These are phyloP conservation scores for Penicillium paradoxum DNA, from an alignment of 495 filamentous ascomycete genomes.

Conservation along the genomic window DNA sequence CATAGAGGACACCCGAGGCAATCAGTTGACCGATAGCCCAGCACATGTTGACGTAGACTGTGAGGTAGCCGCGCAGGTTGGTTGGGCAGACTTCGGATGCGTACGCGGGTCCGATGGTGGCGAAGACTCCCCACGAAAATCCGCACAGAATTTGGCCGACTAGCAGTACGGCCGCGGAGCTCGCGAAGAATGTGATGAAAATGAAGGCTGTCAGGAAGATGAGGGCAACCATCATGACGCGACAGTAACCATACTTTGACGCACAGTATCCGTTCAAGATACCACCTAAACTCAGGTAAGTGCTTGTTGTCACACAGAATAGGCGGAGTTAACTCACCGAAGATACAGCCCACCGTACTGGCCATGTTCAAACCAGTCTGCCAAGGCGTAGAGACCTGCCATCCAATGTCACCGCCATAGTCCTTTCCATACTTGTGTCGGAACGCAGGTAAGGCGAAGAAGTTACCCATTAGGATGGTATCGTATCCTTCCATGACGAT, in stretches of 20 bases:
- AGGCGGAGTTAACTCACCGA: slow-evolving; percentile 18
- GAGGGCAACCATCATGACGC: slow-evolving; percentile 39
- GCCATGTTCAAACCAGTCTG: slow-evolving; percentile 34
- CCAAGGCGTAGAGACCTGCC: slow-evolving; percentile 33
- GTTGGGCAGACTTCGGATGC: slow-evolving; percentile 59
- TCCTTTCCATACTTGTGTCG: slow-evolving; percentile 32
- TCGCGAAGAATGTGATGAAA: slow-evolving; percentile 52
- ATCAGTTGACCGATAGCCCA: slow-evolving; percentile 64
- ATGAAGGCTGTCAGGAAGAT: slow-evolving; percentile 43
- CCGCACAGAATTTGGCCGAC: slow-evolving; percentile 43
- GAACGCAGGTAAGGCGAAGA: slow-evolving; percentile 37
- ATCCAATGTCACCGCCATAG: slow-evolving; percentile 15
- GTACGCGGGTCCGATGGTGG: slow-evolving; percentile 56
- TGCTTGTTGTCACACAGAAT: neutral
- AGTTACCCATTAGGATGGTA: slow-evolving; percentile 40
- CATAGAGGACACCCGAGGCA: slow-evolving; percentile 49
- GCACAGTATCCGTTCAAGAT: slow-evolving; percentile 43
- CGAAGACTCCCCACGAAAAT: slow-evolving; percentile 49
- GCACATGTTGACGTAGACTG: slow-evolving; percentile 59
- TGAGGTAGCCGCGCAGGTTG: slow-evolving; percentile 51
- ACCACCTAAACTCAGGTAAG: slow-evolving; percentile 17
- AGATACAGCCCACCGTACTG: slow-evolving; percentile 30
- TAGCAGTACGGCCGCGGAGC: slow-evolving; percentile 36
- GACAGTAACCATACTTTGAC: slow-evolving; percentile 43
- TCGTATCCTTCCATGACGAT: slow-evolving; percentile 54